Conservation (phyloP, 208 protist species). For the Crithidia fasciculata region DNA sequence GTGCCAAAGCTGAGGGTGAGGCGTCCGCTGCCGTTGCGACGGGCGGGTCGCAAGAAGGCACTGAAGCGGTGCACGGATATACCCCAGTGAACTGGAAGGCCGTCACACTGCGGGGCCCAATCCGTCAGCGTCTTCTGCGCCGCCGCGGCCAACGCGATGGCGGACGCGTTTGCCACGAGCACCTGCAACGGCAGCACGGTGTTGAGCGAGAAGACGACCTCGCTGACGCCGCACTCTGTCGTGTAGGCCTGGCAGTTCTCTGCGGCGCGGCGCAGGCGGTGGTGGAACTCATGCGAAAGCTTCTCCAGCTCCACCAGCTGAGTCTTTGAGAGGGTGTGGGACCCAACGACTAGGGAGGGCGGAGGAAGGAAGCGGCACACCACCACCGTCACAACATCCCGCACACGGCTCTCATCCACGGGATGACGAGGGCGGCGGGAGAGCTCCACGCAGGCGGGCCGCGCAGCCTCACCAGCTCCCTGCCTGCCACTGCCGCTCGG, state of each 20-base stretch:
- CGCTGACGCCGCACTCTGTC: constrained; percentile 24
- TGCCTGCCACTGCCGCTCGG: not conserved
- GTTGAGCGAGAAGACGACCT: constrained; percentile 33
- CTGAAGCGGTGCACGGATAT: constrained; percentile 31
- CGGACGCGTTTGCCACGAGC: constrained; percentile 23
- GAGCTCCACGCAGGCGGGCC: not conserved
- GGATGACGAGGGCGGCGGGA: constrained; percentile 19
- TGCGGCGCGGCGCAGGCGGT: constrained; percentile 18
- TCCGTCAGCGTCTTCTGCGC: constrained; percentile 16
- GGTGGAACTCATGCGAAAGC: constrained; percentile 22
- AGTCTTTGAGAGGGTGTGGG: not conserved
- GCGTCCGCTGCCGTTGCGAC: constrained; percentile 8
- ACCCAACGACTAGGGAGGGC: not conserved
- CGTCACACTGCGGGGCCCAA: constrained; percentile 15
- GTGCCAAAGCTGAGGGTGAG: constrained; percentile 29
- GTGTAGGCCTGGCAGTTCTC: constrained; percentile 7
- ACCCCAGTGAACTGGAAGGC: constrained; percentile 19
- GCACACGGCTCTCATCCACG: constrained; percentile 12
- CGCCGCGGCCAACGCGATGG: constrained; percentile 19
- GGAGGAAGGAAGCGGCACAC: constrained; percentile 25
- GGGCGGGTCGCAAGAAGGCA: constrained; percentile 11
- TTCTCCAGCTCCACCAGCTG: constrained; percentile 23
- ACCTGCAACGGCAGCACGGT: constrained; percentile 25
- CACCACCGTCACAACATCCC: constrained; percentile 32
- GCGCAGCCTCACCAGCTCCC: not conserved